Evolutionary conservation across 345 rosid species (phyloP), one percentile per base, ranked within the genome.

Genomic region (Abelmoschus esculentus): DNA sequence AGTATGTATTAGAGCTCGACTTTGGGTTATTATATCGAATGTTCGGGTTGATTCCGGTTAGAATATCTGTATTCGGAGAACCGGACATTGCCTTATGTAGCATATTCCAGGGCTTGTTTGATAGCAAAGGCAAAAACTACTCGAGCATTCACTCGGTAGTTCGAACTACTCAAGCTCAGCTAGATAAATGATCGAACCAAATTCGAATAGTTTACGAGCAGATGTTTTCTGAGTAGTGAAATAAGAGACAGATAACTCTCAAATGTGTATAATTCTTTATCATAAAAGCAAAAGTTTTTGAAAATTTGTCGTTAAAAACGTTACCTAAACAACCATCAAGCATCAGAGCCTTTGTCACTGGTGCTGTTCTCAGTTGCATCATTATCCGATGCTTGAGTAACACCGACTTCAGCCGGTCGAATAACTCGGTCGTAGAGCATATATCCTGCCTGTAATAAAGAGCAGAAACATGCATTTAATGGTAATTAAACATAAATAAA

Each of bases 361-460:
- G 68, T 58, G n/a, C 47, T 47, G 46, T 28, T 73, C 69, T 72
- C 73, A 3, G 61, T 62, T 44, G 75, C 74, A 29, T 79, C 81
- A n/a, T 73, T 71, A 66, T 84, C 89, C 56, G 67, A 81, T 0
- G 73, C 83, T 55, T 76, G 84, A 63, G 96, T 92, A 36, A 95
- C 99, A 52, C 99, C 99, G 18, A 95, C 98, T 73, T 95, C 96
- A 3, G 99, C 99, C 26, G 99, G 97, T 62, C 99, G 87, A 70
- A 95, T 85, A 32, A 92, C 91, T 70, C 98, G 81, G 47, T 92
- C 99, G 10, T 84, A 73, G 15, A 95, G 86, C 65, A 78, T 71
- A 79, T 87, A 93, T 72, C 98, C 98, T n/a, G 86, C 69, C 98
- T 93, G 91, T 78, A 78, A 32, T 29, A 62, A 14, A 28, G 60